Conservation (phyloP, 2,329 filamentous ascomycete species). For the Pyricularia pennisetigena region DNA sequence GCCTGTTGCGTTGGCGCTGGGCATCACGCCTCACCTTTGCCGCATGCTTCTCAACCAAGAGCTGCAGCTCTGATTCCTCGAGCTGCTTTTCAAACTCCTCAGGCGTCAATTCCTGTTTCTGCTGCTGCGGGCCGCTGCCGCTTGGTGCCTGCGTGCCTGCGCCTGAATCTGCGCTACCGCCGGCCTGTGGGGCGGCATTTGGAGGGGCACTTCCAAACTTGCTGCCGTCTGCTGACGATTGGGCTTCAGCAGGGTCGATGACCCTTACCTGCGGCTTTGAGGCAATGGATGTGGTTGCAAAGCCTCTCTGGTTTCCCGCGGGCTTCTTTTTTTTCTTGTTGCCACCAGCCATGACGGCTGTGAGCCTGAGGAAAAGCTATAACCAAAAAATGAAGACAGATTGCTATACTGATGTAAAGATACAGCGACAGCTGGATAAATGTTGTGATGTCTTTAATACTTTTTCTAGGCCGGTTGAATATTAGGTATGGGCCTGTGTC, state of each 20-base stretch:
- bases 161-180: background rate
- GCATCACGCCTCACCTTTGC: constrained; percentile 72
- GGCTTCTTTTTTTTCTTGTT: constrained; percentile 91
- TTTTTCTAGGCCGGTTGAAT: background rate
- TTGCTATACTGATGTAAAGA: background rate
- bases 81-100: constrained; percentile 87
- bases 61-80: constrained; percentile 81
- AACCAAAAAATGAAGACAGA: background rate
- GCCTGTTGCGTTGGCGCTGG: constrained; percentile 61
- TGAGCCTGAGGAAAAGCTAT: background rate
- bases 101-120: constrained; percentile 49
- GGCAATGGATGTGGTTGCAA: constrained; percentile 86
- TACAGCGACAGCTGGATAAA: background rate
- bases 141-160: background rate
- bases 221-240: constrained; percentile 17
- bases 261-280: constrained; percentile 57
- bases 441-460: background rate
- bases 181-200: constrained; percentile 13
- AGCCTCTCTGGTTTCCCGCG: constrained; percentile 76
- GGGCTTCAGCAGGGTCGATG: constrained; percentile 35
- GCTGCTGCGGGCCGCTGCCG: background rate
- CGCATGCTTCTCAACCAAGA: constrained; percentile 76
- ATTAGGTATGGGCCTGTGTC: background rate
- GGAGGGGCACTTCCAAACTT: constrained; percentile 10
- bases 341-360: constrained; percentile 46